Evolutionary conservation across 305 asterid species (phyloP), one percentile per base, ranked within the genome.

Genomic region (Fraxinus sp.): DNA sequence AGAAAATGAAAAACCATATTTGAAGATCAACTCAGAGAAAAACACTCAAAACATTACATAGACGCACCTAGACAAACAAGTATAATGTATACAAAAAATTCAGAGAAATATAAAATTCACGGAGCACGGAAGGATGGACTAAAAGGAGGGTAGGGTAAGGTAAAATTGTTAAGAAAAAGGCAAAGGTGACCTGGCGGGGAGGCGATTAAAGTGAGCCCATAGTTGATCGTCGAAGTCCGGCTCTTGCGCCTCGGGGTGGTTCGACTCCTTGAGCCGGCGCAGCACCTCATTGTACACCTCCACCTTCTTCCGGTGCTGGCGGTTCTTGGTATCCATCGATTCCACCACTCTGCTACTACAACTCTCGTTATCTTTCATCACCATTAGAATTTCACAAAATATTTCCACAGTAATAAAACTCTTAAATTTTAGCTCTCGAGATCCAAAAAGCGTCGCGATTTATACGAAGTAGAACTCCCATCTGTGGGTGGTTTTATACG

Each of bases 221-320:
- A 96, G 97, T 78, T 90, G 90, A 89, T 93, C 91, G 66, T 90
- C 94, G 85, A 96, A 96, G 78, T 82, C 92, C 77, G 97, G 97
- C 80, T 90, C 88, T 84, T 87, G 87, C 41, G 95, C 92, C 85
- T 94, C 98, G 28, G 86, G 91, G 55, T 91, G 91, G 39, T 87
- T 87, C 2, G 89, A 84, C 36, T 93, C 98, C 79, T 88, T 92
- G n/a, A 96, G 93, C 86, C 98, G 91, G 78, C 97, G 90, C 80
- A 96, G 88, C 72, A 96, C 98, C 95, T 96, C 97, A 86, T 91
- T 91, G 89, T 93, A 94, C 37, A 96, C 98, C 91, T 96, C 97
- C 64, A 83, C 84, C 86, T 94, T 96, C 91, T 83, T 89, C 82
- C 85, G 85, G 83, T 91, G 89, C 41, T 84, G 93, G 46, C 90